These are phyloP conservation scores for Coniosporium tulheliwenetii DNA, from an alignment of 2,329 filamentous ascomycete species.

Conservation along the genomic window DNA sequence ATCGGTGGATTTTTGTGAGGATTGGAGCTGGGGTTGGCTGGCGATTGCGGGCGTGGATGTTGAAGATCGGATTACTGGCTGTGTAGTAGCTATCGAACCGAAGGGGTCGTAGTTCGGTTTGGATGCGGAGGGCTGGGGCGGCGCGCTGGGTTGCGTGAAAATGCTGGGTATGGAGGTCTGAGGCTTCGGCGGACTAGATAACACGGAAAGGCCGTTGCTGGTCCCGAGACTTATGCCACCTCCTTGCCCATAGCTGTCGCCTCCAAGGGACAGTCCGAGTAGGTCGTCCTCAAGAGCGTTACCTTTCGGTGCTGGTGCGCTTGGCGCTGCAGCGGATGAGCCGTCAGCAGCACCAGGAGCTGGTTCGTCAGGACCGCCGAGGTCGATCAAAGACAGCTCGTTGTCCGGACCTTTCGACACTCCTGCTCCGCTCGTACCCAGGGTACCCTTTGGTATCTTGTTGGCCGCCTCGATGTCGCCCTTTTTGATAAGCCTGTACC, in stretches of 20 bases:
- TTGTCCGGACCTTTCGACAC: constrained; percentile 52
- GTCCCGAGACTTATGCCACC: constrained; percentile 72
- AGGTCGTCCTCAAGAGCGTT: constrained; percentile 78
- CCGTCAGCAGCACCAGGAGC: constrained; percentile 17
- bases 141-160: constrained; percentile 12
- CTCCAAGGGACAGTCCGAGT: constrained; percentile 64
- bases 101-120: constrained; percentile 41
- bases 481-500: constrained; percentile 92
- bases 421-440: constrained; percentile 48
- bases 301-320: constrained; percentile 30
- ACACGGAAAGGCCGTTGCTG: constrained; percentile 4
- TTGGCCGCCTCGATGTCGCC: constrained; percentile 75
- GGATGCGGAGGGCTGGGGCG: constrained; percentile 25
- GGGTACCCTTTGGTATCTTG: constrained; percentile 68
- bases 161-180: background rate
- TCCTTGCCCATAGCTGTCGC: constrained; percentile 52
- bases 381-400: constrained; percentile 87
- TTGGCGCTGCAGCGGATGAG: constrained; percentile 20
- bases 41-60: constrained; percentile 29
- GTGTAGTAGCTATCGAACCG: constrained; percentile 31
- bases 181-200: background rate
- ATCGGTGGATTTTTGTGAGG: constrained; percentile 30
- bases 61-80: constrained; percentile 31
- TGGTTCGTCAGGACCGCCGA: constrained; percentile 51
- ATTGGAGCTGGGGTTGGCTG: constrained; percentile 13